A percentile compares a stretch with the other conserved stretches of the same genome.
Evolutionary conservation across 2,329 filamentous ascomycete species (phyloP).

Genomic region (Hymenoscyphus albidus): DNA sequence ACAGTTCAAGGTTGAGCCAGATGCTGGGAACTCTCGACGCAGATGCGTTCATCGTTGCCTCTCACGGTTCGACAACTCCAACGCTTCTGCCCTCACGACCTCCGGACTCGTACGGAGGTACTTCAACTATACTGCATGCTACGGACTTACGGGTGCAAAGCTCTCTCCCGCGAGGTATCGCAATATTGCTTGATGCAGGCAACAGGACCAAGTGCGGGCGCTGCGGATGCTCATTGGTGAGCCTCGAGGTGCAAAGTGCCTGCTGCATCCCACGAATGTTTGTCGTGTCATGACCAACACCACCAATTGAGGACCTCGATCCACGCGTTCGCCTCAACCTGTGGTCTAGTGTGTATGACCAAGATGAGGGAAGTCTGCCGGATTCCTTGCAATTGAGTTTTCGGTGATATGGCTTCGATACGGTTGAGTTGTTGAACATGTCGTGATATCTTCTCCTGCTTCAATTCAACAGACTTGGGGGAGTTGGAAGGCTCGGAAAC

Average conservation of each 20-base stretch:
- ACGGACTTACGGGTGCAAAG: background rate
- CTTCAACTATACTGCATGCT: no score
- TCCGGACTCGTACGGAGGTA: no score
- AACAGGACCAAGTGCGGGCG: conserved; percentile 1
- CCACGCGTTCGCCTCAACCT: conserved; percentile 4
- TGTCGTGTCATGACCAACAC: conserved; percentile 1
- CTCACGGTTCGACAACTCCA: conserved; percentile 5
- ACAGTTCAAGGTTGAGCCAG: background rate
- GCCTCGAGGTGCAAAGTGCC: background rate
- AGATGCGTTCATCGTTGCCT: background rate
- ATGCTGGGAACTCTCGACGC: background rate
- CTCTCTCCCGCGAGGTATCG: conserved; percentile 2
- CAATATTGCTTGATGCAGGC: conserved; percentile 1
- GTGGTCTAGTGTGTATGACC: background rate
- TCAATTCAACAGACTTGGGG: background rate
- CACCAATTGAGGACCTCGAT: conserved; percentile 4
- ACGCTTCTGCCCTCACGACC: background rate
- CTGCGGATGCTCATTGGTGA: conserved; percentile 3
- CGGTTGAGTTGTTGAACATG: background rate
- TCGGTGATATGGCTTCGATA: background rate
- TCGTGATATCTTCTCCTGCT: background rate
- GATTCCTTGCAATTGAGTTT: background rate
- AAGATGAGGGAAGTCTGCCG: background rate
- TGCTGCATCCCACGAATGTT: conserved; percentile 5
- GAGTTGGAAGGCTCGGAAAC: background rate